These are phyloP conservation scores for Vanrija humicola DNA, from an alignment of 1,284 basidiomycete species.

Conservation along the genomic window DNA sequence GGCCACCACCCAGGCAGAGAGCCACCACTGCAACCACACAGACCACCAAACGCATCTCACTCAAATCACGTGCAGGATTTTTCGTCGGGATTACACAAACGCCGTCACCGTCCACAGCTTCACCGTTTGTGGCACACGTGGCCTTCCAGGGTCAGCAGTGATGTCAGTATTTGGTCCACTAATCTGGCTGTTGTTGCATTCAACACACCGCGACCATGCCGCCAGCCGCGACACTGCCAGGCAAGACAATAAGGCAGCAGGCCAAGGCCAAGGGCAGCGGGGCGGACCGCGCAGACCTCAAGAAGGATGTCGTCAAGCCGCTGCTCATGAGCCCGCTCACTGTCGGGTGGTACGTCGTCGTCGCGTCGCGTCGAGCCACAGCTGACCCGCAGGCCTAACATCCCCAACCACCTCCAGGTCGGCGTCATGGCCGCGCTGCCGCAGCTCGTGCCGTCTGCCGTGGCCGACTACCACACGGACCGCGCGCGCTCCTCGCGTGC, in stretches of 20 bases:
- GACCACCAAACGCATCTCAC: neutral
- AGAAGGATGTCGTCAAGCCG: slow-evolving; percentile 15
- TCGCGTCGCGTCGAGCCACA: neutral
- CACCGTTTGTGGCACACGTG: too few species aligned
- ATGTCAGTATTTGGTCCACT: too few species aligned
- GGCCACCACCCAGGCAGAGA: neutral
- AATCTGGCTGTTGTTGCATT: neutral
- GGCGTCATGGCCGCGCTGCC: slow-evolving; percentile 32
- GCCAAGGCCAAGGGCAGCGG: slow-evolving; percentile 8
- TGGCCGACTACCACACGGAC: slow-evolving; percentile 39
- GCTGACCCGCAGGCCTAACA: slow-evolving; percentile 31
- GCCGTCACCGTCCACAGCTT: too few species aligned
- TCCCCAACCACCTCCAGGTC: slow-evolving; percentile 38
- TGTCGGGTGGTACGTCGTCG: slow-evolving; percentile 34
- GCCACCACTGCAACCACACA: neutral
- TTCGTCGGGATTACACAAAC: too few species aligned
- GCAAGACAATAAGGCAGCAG: slow-evolving; percentile 17
- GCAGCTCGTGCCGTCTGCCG: slow-evolving; percentile 23
- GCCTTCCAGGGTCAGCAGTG: too few species aligned
- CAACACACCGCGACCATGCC: slow-evolving; percentile 7
- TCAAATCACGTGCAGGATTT: too few species aligned
- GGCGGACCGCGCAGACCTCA: neutral
- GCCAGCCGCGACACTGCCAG: slow-evolving; percentile 9
- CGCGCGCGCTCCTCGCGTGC: slow-evolving; percentile 33
- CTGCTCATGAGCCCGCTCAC: slow-evolving; percentile 37